Percentiles rank a stretch among this genome's conserved stretches.
phyloP scores from a whole-genome alignment of 805 yeast species.

The Yarrowia keelungensis region DNA sequence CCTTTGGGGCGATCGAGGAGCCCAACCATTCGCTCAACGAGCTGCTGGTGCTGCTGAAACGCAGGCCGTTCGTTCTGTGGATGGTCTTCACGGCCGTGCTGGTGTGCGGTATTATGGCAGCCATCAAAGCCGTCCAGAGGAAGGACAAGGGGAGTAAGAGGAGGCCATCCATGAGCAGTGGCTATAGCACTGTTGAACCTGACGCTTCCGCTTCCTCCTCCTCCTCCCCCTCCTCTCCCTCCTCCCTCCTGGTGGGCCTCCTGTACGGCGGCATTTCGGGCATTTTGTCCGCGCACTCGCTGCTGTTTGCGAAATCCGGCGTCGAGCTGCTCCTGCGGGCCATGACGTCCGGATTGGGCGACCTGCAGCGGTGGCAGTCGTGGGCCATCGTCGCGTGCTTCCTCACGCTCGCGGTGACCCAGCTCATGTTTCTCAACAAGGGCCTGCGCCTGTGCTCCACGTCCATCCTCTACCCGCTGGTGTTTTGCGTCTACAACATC shows the following conservation, averaged over 20 bases:
- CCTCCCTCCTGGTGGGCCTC: slow-evolving; percentile 57
- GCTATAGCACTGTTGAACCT: not conserved
- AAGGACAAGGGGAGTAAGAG: not conserved
- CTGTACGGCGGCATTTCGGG: slow-evolving; percentile 75
- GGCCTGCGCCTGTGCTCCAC: slow-evolving; percentile 77
- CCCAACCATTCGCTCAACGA: slow-evolving; percentile 61
- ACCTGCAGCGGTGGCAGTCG: slow-evolving; percentile 53
- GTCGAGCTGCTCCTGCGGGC: slow-evolving; percentile 69
- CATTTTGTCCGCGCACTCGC: slow-evolving; percentile 81
- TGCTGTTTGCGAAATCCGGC: slow-evolving; percentile 82
- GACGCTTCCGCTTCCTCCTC: no score
- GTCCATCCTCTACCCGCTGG: slow-evolving; percentile 80
- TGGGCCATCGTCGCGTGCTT: slow-evolving; percentile 63
- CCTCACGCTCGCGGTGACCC: slow-evolving; percentile 69
- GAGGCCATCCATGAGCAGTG: not conserved
- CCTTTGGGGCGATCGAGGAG: slow-evolving; percentile 66
- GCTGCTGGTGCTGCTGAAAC: slow-evolving; percentile 54
- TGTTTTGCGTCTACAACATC: slow-evolving; percentile 82
- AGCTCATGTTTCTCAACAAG: slow-evolving; percentile 73
- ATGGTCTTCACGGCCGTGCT: slow-evolving; percentile 49
- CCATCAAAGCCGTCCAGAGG: not conserved
- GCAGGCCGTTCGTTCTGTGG: slow-evolving; percentile 66
- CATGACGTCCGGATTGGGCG: slow-evolving; percentile 50
- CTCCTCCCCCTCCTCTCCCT: no score
- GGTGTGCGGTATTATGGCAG: not conserved